A percentile compares a stretch with the other conserved stretches of the same genome.
These are phyloP conservation scores for Hyaloscypha finlandica DNA, from an alignment of 495 filamentous ascomycete species.

Conservation along the genomic window DNA sequence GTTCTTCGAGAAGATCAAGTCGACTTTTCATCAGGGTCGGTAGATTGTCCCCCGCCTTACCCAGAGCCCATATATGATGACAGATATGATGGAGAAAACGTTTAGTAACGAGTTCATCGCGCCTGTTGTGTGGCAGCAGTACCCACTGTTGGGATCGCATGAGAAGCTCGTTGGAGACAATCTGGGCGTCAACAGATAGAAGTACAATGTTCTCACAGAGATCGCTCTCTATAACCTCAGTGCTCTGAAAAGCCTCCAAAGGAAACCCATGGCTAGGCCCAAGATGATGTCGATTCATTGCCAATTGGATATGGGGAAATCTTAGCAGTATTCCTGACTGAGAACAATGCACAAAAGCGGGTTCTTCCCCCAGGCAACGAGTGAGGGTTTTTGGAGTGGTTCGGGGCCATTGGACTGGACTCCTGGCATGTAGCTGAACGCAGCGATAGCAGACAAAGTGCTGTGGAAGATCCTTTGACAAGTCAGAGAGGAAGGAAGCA, in stretches of 20 bases:
- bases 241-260: slow-evolving; percentile 21
- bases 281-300: slow-evolving; percentile 25
- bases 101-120: slow-evolving; percentile 11
- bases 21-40: slow-evolving; percentile 17
- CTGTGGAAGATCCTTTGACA: slow-evolving; percentile 24
- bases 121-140: slow-evolving; percentile 16
- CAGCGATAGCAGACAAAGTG: slow-evolving; percentile 25
- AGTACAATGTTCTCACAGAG: slow-evolving; percentile 12
- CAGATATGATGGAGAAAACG: slow-evolving; percentile 7
- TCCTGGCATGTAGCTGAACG: slow-evolving; percentile 21
- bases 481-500: slow-evolving; percentile 20
- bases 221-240: slow-evolving; percentile 17
- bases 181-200: slow-evolving; percentile 27
- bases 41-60: slow-evolving; percentile 4
- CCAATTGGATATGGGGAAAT: slow-evolving; percentile 28
- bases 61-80: slow-evolving; percentile 11
- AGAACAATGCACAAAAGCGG: slow-evolving; percentile 6
- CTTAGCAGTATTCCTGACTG: slow-evolving; percentile 14
- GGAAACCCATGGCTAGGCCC: slow-evolving; percentile 24
- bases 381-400: slow-evolving; percentile 6
- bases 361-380: slow-evolving; percentile 12
- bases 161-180: slow-evolving; percentile 26
- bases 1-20: slow-evolving; percentile 20
- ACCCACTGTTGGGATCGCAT: slow-evolving; percentile 26
- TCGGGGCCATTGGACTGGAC: slow-evolving; percentile 20